Base-by-base conservation (phyloP, 2,329 filamentous ascomycete species). In the Metarhizium rileyi region DNA sequence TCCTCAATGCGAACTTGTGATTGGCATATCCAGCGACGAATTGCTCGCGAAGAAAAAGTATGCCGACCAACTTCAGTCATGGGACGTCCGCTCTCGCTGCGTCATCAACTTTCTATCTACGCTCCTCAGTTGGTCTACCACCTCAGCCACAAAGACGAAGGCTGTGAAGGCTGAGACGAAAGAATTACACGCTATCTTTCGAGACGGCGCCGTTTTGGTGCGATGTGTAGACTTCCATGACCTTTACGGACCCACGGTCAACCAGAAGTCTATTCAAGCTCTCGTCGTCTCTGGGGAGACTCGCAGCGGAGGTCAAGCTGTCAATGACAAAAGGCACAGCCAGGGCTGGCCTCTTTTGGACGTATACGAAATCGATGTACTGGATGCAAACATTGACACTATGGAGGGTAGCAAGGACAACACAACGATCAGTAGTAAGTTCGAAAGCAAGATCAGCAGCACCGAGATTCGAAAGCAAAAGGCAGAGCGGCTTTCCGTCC, bases 221-320 rank as follows among this genome's bases (percentile, higher is more conserved):
- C 85, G 86, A 57, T 90, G 88, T 61, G 87, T 91, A 43, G 80
- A 90, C 61, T 90, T 98, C 49, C 83, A 85, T 58, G 90, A 98
- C 63, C 78, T 86, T 0, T 97, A 86, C 66, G 93, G 93, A 0
- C 93, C 93, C 3, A 96, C 93, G 0, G 87, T 95, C 53, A 88
- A 87, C 0, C 83, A 91, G 50, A 78, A 87, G 63, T 72, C 76
- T 27, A 85, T 97, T 54, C 82, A 86, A 42, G 87, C 84, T 1
- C 74, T 98, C 49, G 84, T 95, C 3, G 83, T 97, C 5, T 96
- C 90, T 5, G 84, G 80, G 12, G 93, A 98, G 71, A 97, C 93
- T 16, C 78, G 87, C 47, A 76, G 82, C 1, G 93, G 93, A 30
- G 93, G 90, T 5, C 73, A 80, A 52, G 87, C 87, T 0, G 88